Evolutionary conservation across 1,139 yeast species (phyloP).

Genomic region (Candida sp.): DNA sequence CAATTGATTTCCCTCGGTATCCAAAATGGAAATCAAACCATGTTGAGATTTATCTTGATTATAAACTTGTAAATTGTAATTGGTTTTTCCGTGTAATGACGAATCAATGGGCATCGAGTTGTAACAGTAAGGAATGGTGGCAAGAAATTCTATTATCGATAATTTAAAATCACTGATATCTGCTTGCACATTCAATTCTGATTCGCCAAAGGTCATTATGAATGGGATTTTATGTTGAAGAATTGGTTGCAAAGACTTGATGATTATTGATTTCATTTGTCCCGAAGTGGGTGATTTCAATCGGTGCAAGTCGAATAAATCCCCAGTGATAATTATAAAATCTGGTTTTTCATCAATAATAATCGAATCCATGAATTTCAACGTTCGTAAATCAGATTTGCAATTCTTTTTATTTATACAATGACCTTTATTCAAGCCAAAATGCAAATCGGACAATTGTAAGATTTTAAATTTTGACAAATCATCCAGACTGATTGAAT

Average conservation of each 20-base stretch:
- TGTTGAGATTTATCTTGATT: slow-evolving; percentile 13
- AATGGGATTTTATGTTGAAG: slow-evolving; percentile 29
- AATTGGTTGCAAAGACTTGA: slow-evolving; percentile 35
- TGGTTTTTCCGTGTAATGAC: slow-evolving; percentile 32
- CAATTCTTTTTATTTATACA: slow-evolving; percentile 17
- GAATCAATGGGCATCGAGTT: slow-evolving; percentile 15
- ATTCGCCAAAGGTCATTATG: slow-evolving; percentile 40
- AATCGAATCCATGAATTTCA: slow-evolving; percentile 24
- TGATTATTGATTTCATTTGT: slow-evolving; percentile 31
- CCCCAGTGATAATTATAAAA: slow-evolving; percentile 41
- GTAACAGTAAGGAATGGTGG: slow-evolving; percentile 37
- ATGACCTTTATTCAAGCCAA: slow-evolving; percentile 28
- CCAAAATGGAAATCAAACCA: slow-evolving; percentile 31
- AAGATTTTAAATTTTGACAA: slow-evolving; percentile 24
- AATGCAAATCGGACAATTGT: slow-evolving; percentile 41
- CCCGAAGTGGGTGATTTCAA: slow-evolving; percentile 5
- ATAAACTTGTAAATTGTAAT: slow-evolving; percentile 27
- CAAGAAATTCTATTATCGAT: slow-evolving; percentile 16
- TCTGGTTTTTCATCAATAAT: slow-evolving; percentile 29
- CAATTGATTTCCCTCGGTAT: slow-evolving; percentile 25
- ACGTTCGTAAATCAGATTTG: slow-evolving; percentile 26
- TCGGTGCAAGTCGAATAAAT: slow-evolving; percentile 24
- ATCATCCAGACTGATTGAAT: slow-evolving; percentile 1
- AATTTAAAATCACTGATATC: slow-evolving; percentile 8
- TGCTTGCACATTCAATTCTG: slow-evolving; percentile 11